Evolutionary conservation across 129 eudicot genomes (phyloP).

Genomic region (Artemisia tridentata): DNA sequence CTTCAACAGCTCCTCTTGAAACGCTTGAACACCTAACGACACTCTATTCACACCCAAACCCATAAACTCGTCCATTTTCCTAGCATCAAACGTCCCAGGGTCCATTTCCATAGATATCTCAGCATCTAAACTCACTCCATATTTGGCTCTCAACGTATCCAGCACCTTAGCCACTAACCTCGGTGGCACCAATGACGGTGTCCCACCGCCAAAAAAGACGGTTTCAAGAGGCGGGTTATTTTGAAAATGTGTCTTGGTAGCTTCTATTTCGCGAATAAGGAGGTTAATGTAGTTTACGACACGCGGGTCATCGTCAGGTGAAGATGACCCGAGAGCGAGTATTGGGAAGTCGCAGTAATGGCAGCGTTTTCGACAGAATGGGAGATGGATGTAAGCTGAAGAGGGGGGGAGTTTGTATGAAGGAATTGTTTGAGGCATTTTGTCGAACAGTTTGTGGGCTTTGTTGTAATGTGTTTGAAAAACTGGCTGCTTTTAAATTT

Average conservation of each 20-base stretch:
- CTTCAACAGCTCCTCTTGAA: constrained; percentile 83
- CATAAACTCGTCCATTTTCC: constrained; percentile 59
- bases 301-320: constrained; percentile 64
- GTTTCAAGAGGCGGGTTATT: constrained; percentile 78
- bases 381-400: constrained; percentile 91
- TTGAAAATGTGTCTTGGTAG: constrained; percentile 37
- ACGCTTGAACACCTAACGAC: constrained; percentile 93
- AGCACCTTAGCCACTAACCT: constrained; percentile 62
- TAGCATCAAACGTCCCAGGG: constrained; percentile 86
- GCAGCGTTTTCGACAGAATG: constrained; percentile 97
- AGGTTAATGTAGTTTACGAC: constrained; percentile 52
- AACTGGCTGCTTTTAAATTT: not conserved
- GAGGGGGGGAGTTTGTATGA: constrained; percentile 59
- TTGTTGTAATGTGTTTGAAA: constrained; percentile 31
- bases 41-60: constrained; percentile 90
- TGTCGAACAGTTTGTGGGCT: constrained; percentile 74
- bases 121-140: constrained; percentile 62
- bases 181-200: constrained; percentile 94
- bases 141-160: constrained; percentile 52
- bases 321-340: constrained; percentile 69
- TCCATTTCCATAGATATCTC: constrained; percentile 99
- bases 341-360: constrained; percentile 95
- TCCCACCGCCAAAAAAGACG: constrained; percentile 91
- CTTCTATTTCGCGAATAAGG: constrained; percentile 66
- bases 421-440: constrained; percentile 49